These are phyloP conservation scores for Fusarium begoniae DNA, from an alignment of 2,329 filamentous ascomycete genomes.

Conservation along the genomic window DNA sequence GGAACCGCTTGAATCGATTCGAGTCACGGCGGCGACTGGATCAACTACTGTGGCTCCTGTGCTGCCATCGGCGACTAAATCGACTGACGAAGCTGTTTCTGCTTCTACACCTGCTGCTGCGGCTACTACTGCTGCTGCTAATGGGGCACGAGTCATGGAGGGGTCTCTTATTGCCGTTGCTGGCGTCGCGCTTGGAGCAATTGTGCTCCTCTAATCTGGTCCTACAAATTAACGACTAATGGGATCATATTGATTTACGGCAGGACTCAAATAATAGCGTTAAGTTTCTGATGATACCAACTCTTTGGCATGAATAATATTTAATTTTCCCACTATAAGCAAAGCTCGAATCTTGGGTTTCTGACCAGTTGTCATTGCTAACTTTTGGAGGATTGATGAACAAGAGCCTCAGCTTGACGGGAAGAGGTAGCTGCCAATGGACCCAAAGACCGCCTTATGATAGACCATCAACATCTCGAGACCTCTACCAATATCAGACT, in stretches of 20 bases:
- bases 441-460: not conserved
- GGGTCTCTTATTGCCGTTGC: not conserved
- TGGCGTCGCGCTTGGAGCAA: constrained; percentile 6
- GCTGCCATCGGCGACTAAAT: not conserved
- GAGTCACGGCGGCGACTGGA: not conserved
- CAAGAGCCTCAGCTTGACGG: not conserved
- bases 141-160: not conserved
- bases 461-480: not conserved
- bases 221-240: not conserved
- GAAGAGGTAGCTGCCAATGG: not conserved
- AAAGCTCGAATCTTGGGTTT: no score
- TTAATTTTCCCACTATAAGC: not conserved
- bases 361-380: accelerated
- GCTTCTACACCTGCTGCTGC: not conserved
- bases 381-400: accelerated
- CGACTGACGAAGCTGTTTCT: not conserved
- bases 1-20: not conserved
- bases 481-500: not conserved
- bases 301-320: not conserved
- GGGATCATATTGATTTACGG: not conserved
- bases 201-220: not conserved
- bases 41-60: constrained; percentile 7
- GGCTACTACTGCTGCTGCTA: not conserved
- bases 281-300: not conserved
- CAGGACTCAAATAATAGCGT: not conserved